Evolutionary conservation across 495 filamentous ascomycete species (phyloP), one percentile per base, ranked within the genome.

Genomic region (Hyaloscypha bicolor): DNA sequence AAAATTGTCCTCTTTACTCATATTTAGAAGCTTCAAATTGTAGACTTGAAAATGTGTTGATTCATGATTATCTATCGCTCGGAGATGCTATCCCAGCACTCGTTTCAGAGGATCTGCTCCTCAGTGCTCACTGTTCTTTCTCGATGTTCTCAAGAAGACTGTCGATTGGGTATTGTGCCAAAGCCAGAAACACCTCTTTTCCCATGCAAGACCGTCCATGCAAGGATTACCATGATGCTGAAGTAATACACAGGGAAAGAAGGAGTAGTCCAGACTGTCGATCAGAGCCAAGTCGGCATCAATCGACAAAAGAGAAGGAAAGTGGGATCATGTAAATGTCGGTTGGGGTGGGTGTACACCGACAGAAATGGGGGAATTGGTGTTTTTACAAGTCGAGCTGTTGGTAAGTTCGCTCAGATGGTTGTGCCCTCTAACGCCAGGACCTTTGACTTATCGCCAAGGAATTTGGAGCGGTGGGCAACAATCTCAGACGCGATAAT

Each of bases 401-500:
- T 30, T 55, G 53, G 60, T 61, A 61, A 57, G 53, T 63, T 48
- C 51, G 4, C 33, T 68, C 52, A 73, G 22, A 73, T 65, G 32
- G 52, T 52, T 8, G 51, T 64, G 32, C 68, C 51, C 72, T 78
- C 66, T 81, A 78, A 39, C 25, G 62, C 37, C 6, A 74, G 53
- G 6, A 86, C 75, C 79, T 81, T 85, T 71, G 79, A 81, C 62
- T 76, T 76, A 72, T 86, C 83, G 39, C 79, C 80, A 55, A 82
- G 78, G 64, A 86, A 83, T 55, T 78, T 76, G 63, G 77, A 70
- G 81, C 95, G 92, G 78, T 91, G 96, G 72, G 89, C 86, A 74
- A 91, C 85, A 78, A 99, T 96, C 69, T 90, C 88, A 67, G 84
- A 76, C 57, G 92, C 92, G 76, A 97, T 93, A 63, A 83, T 87